Percentiles rank a stretch among this genome's conserved stretches.
Conservation (phyloP, 805 yeast species). For the Metschnikowia santaceciliae region DNA sequence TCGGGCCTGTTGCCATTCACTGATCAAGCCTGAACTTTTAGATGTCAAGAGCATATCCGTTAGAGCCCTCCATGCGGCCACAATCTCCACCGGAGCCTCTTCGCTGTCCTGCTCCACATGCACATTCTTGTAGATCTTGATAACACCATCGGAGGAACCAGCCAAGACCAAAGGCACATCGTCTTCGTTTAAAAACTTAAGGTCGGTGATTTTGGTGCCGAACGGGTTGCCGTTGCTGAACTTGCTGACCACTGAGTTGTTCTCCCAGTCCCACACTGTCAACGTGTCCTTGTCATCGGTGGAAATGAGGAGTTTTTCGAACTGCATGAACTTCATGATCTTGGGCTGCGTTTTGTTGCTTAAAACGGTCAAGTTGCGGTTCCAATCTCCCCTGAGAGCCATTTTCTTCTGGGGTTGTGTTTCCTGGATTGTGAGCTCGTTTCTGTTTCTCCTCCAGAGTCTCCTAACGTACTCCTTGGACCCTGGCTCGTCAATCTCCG, state of each 20-base stretch:
- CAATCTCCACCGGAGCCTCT: slow-evolving; percentile 46
- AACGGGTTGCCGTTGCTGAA: slow-evolving; percentile 82
- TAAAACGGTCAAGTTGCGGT: slow-evolving; percentile 50
- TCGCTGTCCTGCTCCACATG: slow-evolving; percentile 33
- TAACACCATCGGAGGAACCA: slow-evolving; percentile 93
- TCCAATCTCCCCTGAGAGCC: slow-evolving; percentile 86
- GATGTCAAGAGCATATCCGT: slow-evolving; percentile 81
- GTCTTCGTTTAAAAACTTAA: slow-evolving; percentile 86
- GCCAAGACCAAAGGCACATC: slow-evolving; percentile 80
- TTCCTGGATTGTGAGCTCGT: slow-evolving; percentile 78
- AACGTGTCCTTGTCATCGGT: slow-evolving; percentile 82
- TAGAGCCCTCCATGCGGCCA: slow-evolving; percentile 90
- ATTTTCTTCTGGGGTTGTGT: slow-evolving; percentile 87
- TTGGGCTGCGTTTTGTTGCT: slow-evolving; percentile 80
- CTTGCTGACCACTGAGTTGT: slow-evolving; percentile 51
- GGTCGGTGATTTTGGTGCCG: slow-evolving; percentile 85
- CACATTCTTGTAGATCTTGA: slow-evolving; percentile 77
- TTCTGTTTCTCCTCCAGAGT: slow-evolving; percentile 86
- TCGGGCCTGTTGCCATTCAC: slow-evolving; percentile 96
- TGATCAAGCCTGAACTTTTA: slow-evolving; percentile 73
- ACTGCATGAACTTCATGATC: slow-evolving; percentile 77
- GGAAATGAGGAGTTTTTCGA: slow-evolving; percentile 76
- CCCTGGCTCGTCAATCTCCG: slow-evolving; percentile 88
- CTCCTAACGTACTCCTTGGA: slow-evolving; percentile 78
- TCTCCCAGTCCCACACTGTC: slow-evolving; percentile 85